These are phyloP conservation scores for Cryomyces antarcticus DNA, from an alignment of 495 filamentous ascomycete species.

Conservation along the genomic window DNA sequence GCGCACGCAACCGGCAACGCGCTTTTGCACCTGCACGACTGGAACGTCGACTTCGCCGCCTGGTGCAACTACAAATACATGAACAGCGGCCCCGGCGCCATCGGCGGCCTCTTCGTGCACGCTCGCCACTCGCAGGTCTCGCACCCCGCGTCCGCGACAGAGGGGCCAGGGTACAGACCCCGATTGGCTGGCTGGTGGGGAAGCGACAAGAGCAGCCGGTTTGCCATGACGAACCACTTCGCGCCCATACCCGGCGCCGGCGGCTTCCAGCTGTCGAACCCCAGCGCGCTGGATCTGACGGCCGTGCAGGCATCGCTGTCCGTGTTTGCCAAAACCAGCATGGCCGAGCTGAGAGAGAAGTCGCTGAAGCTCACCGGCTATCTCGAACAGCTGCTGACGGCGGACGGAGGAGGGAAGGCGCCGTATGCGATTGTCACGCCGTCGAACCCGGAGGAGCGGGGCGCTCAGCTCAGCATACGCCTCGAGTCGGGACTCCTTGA, in stretches of 20 bases:
- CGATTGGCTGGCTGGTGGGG: conserved; percentile 86
- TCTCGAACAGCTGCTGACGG: conserved; percentile 47
- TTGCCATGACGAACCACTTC: conserved; percentile 63
- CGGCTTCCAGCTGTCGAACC: conserved; percentile 52
- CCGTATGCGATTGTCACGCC: conserved; percentile 73
- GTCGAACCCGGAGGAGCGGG: conserved; percentile 43
- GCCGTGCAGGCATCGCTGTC: conserved; percentile 58
- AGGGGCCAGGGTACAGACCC: conserved; percentile 23
- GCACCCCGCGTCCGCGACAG: neutral
- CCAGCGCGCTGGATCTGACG: conserved; percentile 42
- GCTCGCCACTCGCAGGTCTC: conserved; percentile 29
- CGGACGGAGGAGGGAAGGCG: conserved; percentile 19
- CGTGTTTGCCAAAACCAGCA: conserved; percentile 54
- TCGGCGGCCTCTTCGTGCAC: conserved; percentile 78
- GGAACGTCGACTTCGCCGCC: conserved; percentile 89
- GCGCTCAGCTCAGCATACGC: conserved; percentile 68
- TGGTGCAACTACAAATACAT: conserved; percentile 99
- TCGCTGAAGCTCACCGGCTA: conserved; percentile 61
- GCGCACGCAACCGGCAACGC: conserved; percentile 92
- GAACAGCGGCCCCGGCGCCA: conserved; percentile 74
- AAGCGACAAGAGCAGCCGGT: conserved; percentile 51
- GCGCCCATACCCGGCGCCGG: conserved; percentile 47
- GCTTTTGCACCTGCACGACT: conserved; percentile 60
- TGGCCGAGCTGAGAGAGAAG: conserved; percentile 50
- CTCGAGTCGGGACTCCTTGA: conserved; percentile 50